Evolutionary conservation across 1,139 yeast species (phyloP), one percentile per base, ranked within the genome.

Genomic region (Tardiomyces depauwii): DNA sequence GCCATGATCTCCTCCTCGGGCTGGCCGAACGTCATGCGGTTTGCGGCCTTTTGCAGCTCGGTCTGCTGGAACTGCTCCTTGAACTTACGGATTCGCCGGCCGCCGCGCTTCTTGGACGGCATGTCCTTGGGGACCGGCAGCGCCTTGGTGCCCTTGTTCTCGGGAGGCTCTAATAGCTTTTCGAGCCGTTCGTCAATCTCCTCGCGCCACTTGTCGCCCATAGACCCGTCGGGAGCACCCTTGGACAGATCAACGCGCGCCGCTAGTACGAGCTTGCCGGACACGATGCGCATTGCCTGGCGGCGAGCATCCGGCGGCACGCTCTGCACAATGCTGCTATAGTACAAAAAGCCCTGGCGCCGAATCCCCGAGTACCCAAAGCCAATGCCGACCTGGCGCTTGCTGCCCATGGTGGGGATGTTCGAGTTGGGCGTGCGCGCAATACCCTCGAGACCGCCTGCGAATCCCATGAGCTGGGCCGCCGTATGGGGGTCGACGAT

Each of bases 91-190:
- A 83, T 73, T 49, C 89, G 69, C 53, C 79, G 70, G 0, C 99
- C 99, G 2, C 95, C 97, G 56, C 99, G 72, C 55, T 82, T 83
- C 64, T 85, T 85, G 4, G 91, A 80, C 43, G 80, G 78, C 47
- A 72, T 74, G 49, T 89, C 96, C 39, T 76, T 71, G 0, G 98
- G 98, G 1, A 80, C 72, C 0, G 96, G 93, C 42, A 91, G 66
- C 0, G 97, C 95, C 55, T 85, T 87, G 4, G 77, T 73, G 0
- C 75, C 77, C 18, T 72, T 68, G 25, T 73, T 73, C 30, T 80
- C 85, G 1, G 97, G 96, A 0, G 97, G 93, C 13, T 82, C 78
- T 28, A 79, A 72, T 33, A 87, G 64, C 57, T 86, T 86, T 45
- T 80, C 87, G 7, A 91, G 69, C 55, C 83, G 81, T 3, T 68